These are phyloP conservation scores for Darksidea phi DNA, from an alignment of 495 filamentous ascomycete genomes.

Conservation along the genomic window DNA sequence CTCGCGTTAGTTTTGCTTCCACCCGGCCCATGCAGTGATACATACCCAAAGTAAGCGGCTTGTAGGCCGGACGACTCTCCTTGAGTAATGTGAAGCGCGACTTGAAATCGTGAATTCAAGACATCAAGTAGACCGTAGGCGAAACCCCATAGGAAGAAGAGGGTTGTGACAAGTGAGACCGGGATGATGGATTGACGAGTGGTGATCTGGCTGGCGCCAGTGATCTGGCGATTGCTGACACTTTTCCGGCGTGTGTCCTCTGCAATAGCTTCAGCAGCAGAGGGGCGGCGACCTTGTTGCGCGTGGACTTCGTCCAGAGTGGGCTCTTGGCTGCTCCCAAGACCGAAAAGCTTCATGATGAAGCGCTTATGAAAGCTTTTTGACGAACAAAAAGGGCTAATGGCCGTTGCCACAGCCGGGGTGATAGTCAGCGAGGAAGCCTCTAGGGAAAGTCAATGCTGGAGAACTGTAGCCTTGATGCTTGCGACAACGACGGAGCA, in stretches of 20 bases:
- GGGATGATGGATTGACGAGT: conserved; percentile 40
- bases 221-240: conserved; percentile 36
- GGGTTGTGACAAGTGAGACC: conserved; percentile 39
- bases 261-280: conserved; percentile 36
- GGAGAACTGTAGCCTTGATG: too few relatives aligned
- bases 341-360: conserved; percentile 24
- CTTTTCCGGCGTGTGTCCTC: conserved; percentile 35
- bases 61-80: conserved; percentile 49
- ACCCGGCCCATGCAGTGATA: conserved; percentile 17
- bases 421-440: too few relatives aligned
- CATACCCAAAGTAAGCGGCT: conserved; percentile 50
- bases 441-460: too few relatives aligned
- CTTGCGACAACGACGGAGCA: too few relatives aligned
- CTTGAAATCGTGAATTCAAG: conserved; percentile 57
- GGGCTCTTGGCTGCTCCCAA: conserved; percentile 33
- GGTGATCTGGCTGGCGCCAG: conserved; percentile 40
- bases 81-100: conserved; percentile 48
- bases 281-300: conserved; percentile 40
- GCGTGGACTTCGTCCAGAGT: conserved; percentile 37
- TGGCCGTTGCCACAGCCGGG: too few relatives aligned
- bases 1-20: not conserved
- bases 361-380: not conserved
- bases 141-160: conserved; percentile 52
- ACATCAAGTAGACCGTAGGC: conserved; percentile 57
- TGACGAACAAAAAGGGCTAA: not conserved